Base-by-base conservation (phyloP, 2,329 filamentous ascomycete genomes). In the Cercospora sp. region DNA sequence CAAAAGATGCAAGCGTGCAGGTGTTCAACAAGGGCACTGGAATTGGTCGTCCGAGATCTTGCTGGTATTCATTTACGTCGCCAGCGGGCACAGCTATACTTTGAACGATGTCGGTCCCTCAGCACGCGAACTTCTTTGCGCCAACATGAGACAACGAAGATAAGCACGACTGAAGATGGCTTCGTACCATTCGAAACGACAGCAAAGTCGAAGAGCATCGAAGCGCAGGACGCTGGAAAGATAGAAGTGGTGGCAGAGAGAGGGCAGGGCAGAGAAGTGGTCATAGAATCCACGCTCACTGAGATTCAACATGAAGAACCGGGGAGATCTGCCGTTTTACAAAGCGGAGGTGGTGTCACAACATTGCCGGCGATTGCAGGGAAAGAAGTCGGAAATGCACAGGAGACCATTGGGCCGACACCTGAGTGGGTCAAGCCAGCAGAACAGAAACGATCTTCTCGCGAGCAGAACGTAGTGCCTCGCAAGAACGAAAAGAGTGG, bases 1-100 rank as follows among this genome's bases (percentile, higher is more conserved):
- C n/a, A 12, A 28, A 57, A 26, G 26, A 73, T 73, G 72, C 55
- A 60, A 60, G 64, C 63, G 28, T 75, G 73, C 33, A 51, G 45
- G 9, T 74, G 70, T 64, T 70, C 72, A n/a, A 70, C 70, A 2
- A 63, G 67, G 57, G 73, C 72, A 12, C 72, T 75, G 12, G 72
- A 73, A 28, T 45, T 59, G 10, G 72, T 74, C 36, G 60, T 74
- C 33, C 66, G 69, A 58, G 70, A 75, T 45, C 57, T 75, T 18
- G 72, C 72, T 33, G 73, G 72, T 7, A 28, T 75, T 39, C 68
- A 67, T 6, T 30, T 75, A 13, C 67, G 68, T n/a, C 60, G 64
- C 39, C 68, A 69, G 53, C 69, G 65, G 66, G 68, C 67, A 26
- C 69, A 65, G 26, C 60, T 61, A 60, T 66, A 67, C 31, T 69